A percentile compares a stretch with the other conserved stretches of the same genome.
These are phyloP conservation scores for Solanum rostratum DNA, from an alignment of 257 asterid genomes.

Conservation along the genomic window DNA sequence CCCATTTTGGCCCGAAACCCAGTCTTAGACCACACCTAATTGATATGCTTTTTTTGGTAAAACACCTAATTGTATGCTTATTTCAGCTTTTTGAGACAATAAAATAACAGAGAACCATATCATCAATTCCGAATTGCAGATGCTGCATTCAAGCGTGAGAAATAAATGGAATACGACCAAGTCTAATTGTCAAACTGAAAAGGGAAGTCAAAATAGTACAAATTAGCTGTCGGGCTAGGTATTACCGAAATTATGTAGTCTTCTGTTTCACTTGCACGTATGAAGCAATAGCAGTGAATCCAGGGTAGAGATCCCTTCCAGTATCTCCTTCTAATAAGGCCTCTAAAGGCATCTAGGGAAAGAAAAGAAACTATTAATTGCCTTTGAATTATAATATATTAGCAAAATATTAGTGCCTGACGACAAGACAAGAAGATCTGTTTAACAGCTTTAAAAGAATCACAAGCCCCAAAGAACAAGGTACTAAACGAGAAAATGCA, in stretches of 20 bases:
- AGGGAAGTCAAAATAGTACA: background rate
- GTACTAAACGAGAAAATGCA: background rate
- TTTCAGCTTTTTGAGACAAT: background rate
- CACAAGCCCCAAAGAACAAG: background rate
- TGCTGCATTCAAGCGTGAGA: background rate
- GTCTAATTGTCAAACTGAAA: background rate
- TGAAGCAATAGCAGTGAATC: slow-evolving; percentile 96
- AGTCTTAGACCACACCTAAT: background rate
- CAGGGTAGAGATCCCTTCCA: slow-evolving; percentile 84
- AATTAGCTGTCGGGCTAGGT: background rate
- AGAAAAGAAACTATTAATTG: slow-evolving; percentile 2
- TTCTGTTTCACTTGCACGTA: slow-evolving; percentile 57
- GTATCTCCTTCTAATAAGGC: slow-evolving; percentile 41
- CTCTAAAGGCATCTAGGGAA: slow-evolving; percentile 56
- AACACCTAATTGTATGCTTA: background rate
- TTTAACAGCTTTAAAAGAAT: background rate
- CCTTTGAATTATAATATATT: background rate
- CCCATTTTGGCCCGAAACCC: too few relatives aligned
- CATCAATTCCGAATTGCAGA: background rate
- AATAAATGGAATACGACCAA: background rate
- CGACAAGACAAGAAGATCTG: background rate
- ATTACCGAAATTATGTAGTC: slow-evolving; percentile 50
- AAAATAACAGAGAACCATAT: background rate
- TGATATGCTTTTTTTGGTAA: background rate
- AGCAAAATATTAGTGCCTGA: background rate